Conservation (phyloP, 1,284 basidiomycete species). For the Ganoderma boninense region DNA sequence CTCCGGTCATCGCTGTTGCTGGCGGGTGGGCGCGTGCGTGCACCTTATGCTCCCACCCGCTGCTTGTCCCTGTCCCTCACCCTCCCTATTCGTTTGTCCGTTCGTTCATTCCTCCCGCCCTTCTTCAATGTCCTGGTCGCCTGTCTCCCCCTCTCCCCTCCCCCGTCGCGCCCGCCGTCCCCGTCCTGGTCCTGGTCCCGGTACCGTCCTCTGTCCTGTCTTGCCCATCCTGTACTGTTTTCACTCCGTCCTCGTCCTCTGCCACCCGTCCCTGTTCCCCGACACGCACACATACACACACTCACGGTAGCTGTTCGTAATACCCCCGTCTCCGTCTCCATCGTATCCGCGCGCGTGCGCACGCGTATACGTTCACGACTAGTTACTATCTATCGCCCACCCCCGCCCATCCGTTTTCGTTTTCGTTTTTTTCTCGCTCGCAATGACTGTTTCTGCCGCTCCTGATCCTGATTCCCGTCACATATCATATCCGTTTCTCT, state of each 20-base stretch:
- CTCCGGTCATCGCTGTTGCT: background rate
- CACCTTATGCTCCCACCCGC: background rate
- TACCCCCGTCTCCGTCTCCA: slow-evolving; percentile 18
- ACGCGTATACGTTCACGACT: no score
- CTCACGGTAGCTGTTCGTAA: slow-evolving; percentile 37
- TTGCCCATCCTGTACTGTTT: background rate
- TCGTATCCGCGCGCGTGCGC: no score
- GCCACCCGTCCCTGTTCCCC: background rate
- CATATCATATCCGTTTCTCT: no score
- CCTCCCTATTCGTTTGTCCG: background rate
- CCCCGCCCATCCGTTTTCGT: no score
- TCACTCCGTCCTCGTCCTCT: background rate
- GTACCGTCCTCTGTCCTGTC: background rate
- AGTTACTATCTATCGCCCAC: no score
- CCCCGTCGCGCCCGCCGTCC: no score
- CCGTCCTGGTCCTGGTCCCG: no score
- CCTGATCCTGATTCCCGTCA: no score
- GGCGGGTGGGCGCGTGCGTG: background rate
- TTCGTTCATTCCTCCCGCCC: background rate
- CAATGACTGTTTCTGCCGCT: no score
- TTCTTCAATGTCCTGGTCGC: background rate
- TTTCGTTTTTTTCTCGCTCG: no score
- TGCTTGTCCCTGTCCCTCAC: background rate
- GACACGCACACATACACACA: slow-evolving; percentile 8
- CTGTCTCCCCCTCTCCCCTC: no score